phyloP scores from a whole-genome alignment of 2,329 filamentous ascomycete genomes.

The Nannizzia gypsea region DNA sequence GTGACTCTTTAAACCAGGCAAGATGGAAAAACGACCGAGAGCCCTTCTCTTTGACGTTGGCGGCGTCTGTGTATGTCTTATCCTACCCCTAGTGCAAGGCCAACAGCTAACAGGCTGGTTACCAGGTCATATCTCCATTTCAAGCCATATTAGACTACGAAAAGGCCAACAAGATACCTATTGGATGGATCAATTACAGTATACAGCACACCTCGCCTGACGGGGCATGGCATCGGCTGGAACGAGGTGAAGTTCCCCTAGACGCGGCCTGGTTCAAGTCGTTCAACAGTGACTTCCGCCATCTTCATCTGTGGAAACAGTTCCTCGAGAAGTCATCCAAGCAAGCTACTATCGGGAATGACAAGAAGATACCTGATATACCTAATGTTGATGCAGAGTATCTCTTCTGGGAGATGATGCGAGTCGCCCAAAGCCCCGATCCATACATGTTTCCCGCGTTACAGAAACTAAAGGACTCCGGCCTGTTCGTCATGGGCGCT shows the following conservation, averaged over 20 bases:
- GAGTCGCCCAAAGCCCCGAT: constrained; percentile 55
- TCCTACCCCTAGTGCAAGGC: background rate
- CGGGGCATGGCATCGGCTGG: constrained; percentile 79
- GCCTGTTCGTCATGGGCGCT: constrained; percentile 62
- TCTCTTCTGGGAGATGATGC: constrained; percentile 91
- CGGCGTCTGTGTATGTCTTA: constrained; percentile 74
- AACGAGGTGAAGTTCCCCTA: constrained; percentile 69
- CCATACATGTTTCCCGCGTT: constrained; percentile 83
- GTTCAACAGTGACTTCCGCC: constrained; percentile 64
- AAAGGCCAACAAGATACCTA: constrained; percentile 58
- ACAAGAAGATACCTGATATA: constrained; percentile 36
- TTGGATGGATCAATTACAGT: constrained; percentile 83
- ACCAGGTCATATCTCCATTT: constrained; percentile 84
- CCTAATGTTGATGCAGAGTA: constrained; percentile 64
- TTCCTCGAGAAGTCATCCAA: constrained; percentile 34
- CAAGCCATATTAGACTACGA: constrained; percentile 92
- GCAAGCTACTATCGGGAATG: constrained; percentile 7
- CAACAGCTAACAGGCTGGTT: background rate
- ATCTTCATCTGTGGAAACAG: constrained; percentile 53
- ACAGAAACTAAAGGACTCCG: constrained; percentile 51
- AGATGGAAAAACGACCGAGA: constrained; percentile 40
- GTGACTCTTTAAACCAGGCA: background rate
- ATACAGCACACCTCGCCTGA: constrained; percentile 66
- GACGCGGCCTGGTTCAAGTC: constrained; percentile 61
- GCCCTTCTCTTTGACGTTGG: constrained; percentile 90